Evolutionary conservation across 805 yeast genomes (phyloP).

Genomic region (Candida krabiensis): DNA sequence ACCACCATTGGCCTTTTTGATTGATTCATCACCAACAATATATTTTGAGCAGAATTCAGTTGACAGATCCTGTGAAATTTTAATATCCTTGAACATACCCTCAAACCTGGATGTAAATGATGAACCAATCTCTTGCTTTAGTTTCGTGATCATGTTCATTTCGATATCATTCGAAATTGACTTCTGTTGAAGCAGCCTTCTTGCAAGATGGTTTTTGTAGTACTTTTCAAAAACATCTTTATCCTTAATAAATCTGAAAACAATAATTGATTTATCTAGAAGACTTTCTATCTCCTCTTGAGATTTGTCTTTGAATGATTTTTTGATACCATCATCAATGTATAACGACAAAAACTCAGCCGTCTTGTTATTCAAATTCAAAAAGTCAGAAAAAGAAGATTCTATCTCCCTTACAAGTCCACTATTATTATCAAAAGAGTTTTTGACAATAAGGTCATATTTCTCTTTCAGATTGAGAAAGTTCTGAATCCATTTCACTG

Average conservation of each 20-base stretch:
- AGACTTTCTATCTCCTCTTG: slow-evolving; percentile 46
- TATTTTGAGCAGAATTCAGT: slow-evolving; percentile 35
- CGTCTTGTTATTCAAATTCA: slow-evolving; percentile 49
- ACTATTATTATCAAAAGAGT: slow-evolving; percentile 50
- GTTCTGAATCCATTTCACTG: slow-evolving; percentile 66
- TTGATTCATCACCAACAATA: slow-evolving; percentile 16
- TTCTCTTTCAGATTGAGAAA: slow-evolving; percentile 53
- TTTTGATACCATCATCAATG: slow-evolving; percentile 57
- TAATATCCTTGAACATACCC: slow-evolving; percentile 84
- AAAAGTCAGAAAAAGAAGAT: slow-evolving; percentile 58
- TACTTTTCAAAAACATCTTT: slow-evolving; percentile 84
- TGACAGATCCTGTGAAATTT: slow-evolving; percentile 51
- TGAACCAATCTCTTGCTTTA: slow-evolving; percentile 76
- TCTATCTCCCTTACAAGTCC: slow-evolving; percentile 55
- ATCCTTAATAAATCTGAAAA: slow-evolving; percentile 71
- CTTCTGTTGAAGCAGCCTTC: slow-evolving; percentile 58
- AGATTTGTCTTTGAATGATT: slow-evolving; percentile 45
- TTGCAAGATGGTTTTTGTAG: slow-evolving; percentile 84
- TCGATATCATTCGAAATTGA: slow-evolving; percentile 60
- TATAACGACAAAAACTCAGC: slow-evolving; percentile 58
- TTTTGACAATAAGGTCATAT: slow-evolving; percentile 46
- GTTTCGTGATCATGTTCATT: slow-evolving; percentile 60
- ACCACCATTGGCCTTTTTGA: slow-evolving; percentile 24
- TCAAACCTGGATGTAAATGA: slow-evolving; percentile 77
- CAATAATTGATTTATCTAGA: slow-evolving; percentile 54